Percentiles rank a stretch among this genome's conserved stretches.
These are phyloP conservation scores for Linnemannia schmuckeri DNA, from an alignment of 192 early-diverging fungal genomes.

Conservation along the genomic window DNA sequence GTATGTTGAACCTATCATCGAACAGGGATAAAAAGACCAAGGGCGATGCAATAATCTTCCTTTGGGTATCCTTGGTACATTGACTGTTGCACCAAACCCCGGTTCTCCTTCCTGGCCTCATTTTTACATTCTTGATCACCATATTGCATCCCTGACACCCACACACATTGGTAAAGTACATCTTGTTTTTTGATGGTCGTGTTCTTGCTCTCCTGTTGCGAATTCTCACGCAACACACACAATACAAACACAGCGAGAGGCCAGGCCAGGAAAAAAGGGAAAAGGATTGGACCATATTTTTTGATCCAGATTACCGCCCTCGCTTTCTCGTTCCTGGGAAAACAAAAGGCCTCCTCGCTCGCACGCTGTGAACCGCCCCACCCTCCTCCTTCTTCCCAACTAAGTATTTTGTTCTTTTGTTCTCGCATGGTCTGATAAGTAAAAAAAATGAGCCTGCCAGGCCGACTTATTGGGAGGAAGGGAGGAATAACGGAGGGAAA, in stretches of 20 bases:
- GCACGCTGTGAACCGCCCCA: too few species aligned
- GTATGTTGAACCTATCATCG: background rate
- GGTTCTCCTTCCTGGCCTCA: background rate
- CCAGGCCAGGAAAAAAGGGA: background rate
- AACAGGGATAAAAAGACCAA: background rate
- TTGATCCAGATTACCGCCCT: background rate
- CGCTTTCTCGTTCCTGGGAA: constrained; percentile 2
- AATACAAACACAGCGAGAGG: background rate
- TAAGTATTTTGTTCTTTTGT: background rate
- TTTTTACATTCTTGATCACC: background rate
- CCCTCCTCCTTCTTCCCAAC: background rate
- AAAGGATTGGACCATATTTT: background rate
- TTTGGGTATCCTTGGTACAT: background rate
- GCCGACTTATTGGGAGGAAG: background rate
- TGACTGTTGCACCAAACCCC: background rate
- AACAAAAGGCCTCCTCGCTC: background rate
- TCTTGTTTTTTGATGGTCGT: too few species aligned
- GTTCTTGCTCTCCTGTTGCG: background rate
- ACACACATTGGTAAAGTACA: background rate
- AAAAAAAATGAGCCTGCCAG: background rate
- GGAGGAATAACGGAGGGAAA: background rate
- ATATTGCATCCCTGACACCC: background rate
- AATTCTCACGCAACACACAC: background rate
- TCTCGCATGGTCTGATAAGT: background rate
- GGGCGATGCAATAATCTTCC: background rate